Percentiles rank a stretch among this genome's conserved stretches.
phyloP scores from a whole-genome alignment of 305 asterid genomes.

The Fraxinus dipetala region DNA sequence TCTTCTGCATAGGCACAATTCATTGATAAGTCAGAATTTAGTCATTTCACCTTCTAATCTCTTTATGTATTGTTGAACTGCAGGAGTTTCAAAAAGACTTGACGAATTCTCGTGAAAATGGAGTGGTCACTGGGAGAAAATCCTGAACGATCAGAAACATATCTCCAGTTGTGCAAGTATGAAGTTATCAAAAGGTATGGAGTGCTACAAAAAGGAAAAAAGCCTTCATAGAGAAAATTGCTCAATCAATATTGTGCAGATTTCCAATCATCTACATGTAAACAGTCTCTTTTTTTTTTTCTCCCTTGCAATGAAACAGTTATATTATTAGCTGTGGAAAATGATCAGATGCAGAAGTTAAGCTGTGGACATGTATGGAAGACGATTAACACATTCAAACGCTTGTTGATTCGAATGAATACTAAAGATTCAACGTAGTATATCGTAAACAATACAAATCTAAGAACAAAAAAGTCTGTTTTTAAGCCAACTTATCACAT shows the following conservation, averaged over 20 bases:
- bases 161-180: neutral
- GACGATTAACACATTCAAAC: neutral
- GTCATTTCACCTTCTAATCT: neutral
- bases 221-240: neutral
- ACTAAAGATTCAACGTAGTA: neutral
- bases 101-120: constrained; percentile 22
- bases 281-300: neutral
- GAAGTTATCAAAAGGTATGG: neutral
- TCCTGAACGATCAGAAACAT: constrained; percentile 15
- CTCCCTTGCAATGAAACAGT: neutral
- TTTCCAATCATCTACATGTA: neutral
- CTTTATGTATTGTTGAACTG: neutral
- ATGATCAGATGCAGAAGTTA: too few relatives aligned
- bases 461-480: too few relatives aligned
- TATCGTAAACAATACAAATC: too few relatives aligned
- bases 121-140: constrained; percentile 31
- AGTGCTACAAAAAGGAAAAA: neutral
- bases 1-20: neutral
- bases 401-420: neutral
- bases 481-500: neutral
- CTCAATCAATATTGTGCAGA: neutral
- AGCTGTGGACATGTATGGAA: neutral
- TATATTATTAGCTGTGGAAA: neutral
- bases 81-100: constrained; percentile 36
- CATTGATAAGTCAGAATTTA: neutral